Conservation (phyloP, 2,329 filamentous ascomycete genomes). For the Emericellopsis atlantica region DNA sequence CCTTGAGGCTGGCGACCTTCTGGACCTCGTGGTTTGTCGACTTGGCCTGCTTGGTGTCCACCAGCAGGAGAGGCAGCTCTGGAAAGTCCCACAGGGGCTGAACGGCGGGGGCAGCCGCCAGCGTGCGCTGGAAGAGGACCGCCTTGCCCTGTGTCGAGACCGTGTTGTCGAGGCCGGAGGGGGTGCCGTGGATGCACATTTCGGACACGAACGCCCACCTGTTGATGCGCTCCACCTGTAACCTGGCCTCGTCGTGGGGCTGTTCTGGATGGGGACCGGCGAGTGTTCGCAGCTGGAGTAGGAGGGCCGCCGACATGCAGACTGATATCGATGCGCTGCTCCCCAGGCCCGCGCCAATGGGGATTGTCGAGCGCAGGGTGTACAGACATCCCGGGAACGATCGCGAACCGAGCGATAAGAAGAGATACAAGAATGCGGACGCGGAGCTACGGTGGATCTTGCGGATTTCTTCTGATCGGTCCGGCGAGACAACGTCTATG, state of each 20-base stretch:
- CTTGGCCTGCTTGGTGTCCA: conserved; percentile 80
- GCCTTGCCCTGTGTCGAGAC: conserved; percentile 89
- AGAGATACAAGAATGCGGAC: conserved; percentile 81
- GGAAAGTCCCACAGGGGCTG: conserved; percentile 76
- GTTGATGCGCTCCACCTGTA: conserved; percentile 92
- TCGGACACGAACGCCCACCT: conserved; percentile 95
- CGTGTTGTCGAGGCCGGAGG: conserved; percentile 94
- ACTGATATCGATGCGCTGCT: conserved; percentile 93
- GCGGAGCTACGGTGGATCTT: conserved; percentile 79
- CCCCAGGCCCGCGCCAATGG: conserved; percentile 80
- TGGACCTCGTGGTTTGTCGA: conserved; percentile 76
- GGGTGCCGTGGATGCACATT: conserved; percentile 95
- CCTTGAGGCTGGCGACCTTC: conserved; percentile 66
- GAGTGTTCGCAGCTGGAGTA: conserved; percentile 78
- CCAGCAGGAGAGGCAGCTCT: conserved; percentile 76
- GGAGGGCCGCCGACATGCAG: conserved; percentile 70
- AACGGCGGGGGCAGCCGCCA: conserved; percentile 64
- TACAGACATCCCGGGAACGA: conserved; percentile 75
- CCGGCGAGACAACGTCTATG: conserved; percentile 56
- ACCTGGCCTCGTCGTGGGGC: conserved; percentile 70
- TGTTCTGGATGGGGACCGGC: conserved; percentile 89
- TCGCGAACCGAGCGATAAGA: conserved; percentile 72
- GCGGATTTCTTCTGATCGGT: conserved; percentile 55
- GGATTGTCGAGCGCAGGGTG: conserved; percentile 85
- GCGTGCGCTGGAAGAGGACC: conserved; percentile 74